Conservation (phyloP, 2,329 filamentous ascomycete genomes). For the Sclerotinia subarctica region DNA sequence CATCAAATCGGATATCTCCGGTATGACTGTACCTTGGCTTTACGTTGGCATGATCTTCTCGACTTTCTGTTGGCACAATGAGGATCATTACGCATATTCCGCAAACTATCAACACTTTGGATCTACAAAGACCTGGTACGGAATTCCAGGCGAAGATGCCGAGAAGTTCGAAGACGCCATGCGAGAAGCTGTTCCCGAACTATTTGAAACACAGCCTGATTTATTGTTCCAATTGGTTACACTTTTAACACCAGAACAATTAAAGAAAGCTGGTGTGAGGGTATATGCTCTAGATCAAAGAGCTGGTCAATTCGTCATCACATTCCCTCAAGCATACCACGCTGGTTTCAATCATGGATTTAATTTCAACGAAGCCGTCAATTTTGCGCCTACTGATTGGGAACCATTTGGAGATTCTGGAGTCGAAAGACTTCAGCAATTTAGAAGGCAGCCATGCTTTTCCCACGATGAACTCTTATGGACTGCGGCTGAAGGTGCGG, state of each 20-base stretch:
- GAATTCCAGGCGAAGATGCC: conserved; percentile 88
- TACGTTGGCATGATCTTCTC: conserved; percentile 99
- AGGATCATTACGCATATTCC: conserved; percentile 97
- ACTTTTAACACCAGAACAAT: conserved; percentile 84
- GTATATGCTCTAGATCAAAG: conserved; percentile 96
- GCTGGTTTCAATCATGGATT: conserved; percentile 98
- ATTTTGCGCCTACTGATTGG: conserved; percentile 95
- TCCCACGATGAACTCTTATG: conserved; percentile 93
- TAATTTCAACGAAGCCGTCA: conserved; percentile 98
- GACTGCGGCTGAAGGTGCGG: conserved; percentile 79
- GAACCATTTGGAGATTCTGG: conserved; percentile 86
- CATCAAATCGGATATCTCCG: conserved; percentile 97
- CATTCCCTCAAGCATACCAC: conserved; percentile 95
- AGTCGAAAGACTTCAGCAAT: conserved; percentile 80
- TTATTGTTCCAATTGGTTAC: conserved; percentile 97
- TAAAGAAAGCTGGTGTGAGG: conserved; percentile 87
- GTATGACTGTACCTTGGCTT: conserved; percentile 98
- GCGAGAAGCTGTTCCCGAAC: conserved; percentile 88
- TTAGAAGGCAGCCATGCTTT: conserved; percentile 90
- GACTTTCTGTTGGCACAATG: conserved; percentile 99
- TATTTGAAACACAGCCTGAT: conserved; percentile 96
- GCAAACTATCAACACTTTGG: conserved; percentile 98
- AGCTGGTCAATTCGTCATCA: conserved; percentile 93
- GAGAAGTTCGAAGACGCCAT: conserved; percentile 95
- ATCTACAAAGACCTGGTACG: conserved; percentile 98